Evolutionary conservation across 768 basidiomycete species (phyloP).

Genomic region (Hysterangium stoloniferum): DNA sequence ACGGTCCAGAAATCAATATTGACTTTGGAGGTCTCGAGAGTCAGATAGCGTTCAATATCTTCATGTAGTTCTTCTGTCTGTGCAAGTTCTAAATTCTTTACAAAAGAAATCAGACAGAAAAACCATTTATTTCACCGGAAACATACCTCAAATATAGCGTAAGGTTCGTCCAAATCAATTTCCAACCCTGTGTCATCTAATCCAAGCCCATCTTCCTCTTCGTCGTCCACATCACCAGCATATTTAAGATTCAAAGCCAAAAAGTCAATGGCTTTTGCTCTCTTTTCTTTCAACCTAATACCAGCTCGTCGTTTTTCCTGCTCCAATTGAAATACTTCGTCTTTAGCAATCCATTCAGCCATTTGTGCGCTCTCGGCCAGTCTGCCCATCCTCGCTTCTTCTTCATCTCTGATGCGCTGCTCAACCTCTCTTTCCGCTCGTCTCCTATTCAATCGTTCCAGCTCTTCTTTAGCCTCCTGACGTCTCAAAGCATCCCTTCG

Average conservation of each 20-base stretch:
- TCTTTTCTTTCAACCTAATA: constrained; percentile 91
- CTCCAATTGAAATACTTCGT: constrained; percentile 94
- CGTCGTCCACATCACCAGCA: constrained; percentile 60
- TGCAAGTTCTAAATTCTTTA: constrained; percentile 71
- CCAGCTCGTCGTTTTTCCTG: constrained; percentile 87
- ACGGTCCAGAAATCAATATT: constrained; percentile 99
- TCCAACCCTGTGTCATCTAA: constrained; percentile 87
- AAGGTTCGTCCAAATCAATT: constrained; percentile 97
- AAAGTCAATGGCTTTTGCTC: constrained; percentile 98
- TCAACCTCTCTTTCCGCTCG: constrained; percentile 93
- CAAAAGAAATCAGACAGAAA: constrained; percentile 8
- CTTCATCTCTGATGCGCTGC: constrained; percentile 81
- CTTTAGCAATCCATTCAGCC: constrained; percentile 96
- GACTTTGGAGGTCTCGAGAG: constrained; percentile 72
- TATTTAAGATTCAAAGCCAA: constrained; percentile 93
- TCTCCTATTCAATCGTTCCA: constrained; percentile 83
- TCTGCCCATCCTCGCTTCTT: constrained; percentile 82
- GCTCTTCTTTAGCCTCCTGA: constrained; percentile 90
- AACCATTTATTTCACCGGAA: not conserved
- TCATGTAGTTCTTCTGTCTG: constrained; percentile 92
- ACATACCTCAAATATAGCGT: constrained; percentile 91
- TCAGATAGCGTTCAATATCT: constrained; percentile 88
- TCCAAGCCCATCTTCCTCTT: constrained; percentile 41
- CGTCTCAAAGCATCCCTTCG: constrained; percentile 70
- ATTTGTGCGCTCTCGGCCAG: constrained; percentile 93